Conservation (phyloP, 1,284 basidiomycete species). For the Tranzscheliella williamsii region DNA sequence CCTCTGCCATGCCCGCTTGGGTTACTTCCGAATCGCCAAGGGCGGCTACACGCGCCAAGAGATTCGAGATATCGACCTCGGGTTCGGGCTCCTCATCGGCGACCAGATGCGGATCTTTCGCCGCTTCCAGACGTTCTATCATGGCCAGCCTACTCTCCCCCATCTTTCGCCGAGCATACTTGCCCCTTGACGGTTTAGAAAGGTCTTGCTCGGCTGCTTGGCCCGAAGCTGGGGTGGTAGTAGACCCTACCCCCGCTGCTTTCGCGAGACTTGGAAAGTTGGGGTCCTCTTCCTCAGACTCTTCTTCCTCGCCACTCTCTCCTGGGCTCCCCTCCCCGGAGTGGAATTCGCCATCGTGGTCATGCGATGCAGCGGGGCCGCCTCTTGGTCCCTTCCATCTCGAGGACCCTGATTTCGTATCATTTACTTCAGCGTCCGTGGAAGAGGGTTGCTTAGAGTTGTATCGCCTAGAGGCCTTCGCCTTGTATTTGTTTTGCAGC, state of each 20-base stretch:
- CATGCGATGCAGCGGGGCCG: not conserved
- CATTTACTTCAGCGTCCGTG: slow-evolving; percentile 5
- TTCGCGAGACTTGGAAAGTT: slow-evolving; percentile 24
- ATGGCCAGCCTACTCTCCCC: slow-evolving; percentile 47
- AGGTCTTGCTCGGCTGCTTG: slow-evolving; percentile 7
- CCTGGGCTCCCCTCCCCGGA: slow-evolving; percentile 15
- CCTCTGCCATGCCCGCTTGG: slow-evolving; percentile 21
- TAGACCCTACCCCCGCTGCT: slow-evolving; percentile 12
- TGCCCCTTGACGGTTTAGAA: slow-evolving; percentile 15
- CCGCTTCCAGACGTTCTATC: slow-evolving; percentile 35
- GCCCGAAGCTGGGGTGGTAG: not conserved
- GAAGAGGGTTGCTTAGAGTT: slow-evolving; percentile 15
- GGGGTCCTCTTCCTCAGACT: slow-evolving; percentile 1
- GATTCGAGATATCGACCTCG: slow-evolving; percentile 50
- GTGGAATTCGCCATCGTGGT: slow-evolving; percentile 1
- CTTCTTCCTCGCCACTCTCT: slow-evolving; percentile 1
- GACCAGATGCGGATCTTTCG: slow-evolving; percentile 21
- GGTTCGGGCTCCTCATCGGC: slow-evolving; percentile 39
- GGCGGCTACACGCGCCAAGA: slow-evolving; percentile 43
- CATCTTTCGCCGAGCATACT: slow-evolving; percentile 44
- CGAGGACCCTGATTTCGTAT: slow-evolving; percentile 16
- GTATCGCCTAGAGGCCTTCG: slow-evolving; percentile 54
- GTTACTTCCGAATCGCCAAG: slow-evolving; percentile 30
- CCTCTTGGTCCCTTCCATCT: not conserved
- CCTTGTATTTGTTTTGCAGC: slow-evolving; percentile 60